phyloP scores from a whole-genome alignment of 768 basidiomycete species.

The Xanthoconium purpureum region DNA sequence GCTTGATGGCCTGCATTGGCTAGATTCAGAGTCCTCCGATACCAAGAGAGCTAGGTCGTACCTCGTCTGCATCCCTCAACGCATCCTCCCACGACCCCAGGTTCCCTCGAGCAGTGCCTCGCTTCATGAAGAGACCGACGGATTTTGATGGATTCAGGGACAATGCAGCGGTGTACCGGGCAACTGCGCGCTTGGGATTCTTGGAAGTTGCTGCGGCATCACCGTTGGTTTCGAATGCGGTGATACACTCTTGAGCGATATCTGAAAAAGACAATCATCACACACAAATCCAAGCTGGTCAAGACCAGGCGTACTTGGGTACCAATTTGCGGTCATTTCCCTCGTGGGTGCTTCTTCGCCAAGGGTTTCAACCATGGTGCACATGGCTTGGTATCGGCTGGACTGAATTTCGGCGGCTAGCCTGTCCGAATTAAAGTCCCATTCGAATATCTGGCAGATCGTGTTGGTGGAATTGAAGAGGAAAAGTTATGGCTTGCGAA shows the following conservation, averaged over 20 bases:
- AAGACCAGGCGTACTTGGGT: background rate
- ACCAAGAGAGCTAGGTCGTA: background rate
- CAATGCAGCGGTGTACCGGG: background rate
- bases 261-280: background rate
- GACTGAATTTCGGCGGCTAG: too few relatives aligned
- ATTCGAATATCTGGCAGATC: too few relatives aligned
- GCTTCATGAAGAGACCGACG: constrained; percentile 1
- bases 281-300: background rate
- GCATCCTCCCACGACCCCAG: constrained; percentile 5
- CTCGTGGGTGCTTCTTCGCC: too few relatives aligned
- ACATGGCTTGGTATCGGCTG: too few relatives aligned
- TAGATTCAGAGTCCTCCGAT: background rate
- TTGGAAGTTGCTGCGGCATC: background rate
- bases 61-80: constrained; percentile 13
- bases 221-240: background rate
- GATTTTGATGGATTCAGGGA: background rate
- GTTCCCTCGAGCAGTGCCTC: background rate
- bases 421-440: too few relatives aligned
- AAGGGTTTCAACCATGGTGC: too few relatives aligned
- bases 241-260: background rate
- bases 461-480: too few relatives aligned
- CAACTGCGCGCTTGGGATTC: background rate
- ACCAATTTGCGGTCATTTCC: too few relatives aligned
- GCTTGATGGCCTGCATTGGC: background rate
- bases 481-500: too few relatives aligned